phyloP scores from a whole-genome alignment of 202 grass and related monocot genomes.

The Bolboschoenoplectus hybrid region DNA sequence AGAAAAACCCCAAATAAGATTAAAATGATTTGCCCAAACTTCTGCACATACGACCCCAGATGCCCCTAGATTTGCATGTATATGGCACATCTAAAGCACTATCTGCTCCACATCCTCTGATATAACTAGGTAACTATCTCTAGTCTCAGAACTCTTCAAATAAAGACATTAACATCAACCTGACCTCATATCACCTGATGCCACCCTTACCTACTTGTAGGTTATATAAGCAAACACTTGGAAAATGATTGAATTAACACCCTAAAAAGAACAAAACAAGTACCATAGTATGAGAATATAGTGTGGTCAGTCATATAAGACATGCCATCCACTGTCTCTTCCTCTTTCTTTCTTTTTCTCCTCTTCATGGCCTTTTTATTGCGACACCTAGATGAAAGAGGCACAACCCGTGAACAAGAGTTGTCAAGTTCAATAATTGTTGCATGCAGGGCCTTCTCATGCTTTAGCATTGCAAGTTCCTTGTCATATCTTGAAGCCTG shows the following conservation, averaged over 20 bases:
- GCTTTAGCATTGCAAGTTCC: conserved; percentile 68
- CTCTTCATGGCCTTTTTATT: conserved; percentile 86
- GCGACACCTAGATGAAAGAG: conserved; percentile 57
- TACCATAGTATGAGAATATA: conserved; percentile 95
- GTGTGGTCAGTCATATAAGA: conserved; percentile 74
- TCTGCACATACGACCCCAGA: conserved; percentile 30
- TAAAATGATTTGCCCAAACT: conserved; percentile 39
- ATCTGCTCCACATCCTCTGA: background rate
- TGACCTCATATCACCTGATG: background rate
- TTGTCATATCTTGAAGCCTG: conserved; percentile 88
- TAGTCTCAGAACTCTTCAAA: background rate
- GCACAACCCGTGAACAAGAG: conserved; percentile 80
- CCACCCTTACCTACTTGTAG: background rate
- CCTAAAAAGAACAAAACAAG: conserved; percentile 43
- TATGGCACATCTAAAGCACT: background rate
- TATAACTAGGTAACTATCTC: conserved; percentile 22
- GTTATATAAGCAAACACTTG: background rate
- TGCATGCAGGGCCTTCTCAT: conserved; percentile 87
- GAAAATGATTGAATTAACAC: conserved; percentile 11
- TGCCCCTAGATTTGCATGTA: background rate
- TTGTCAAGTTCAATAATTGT: conserved; percentile 93
- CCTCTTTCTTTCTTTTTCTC: conserved; percentile 72
- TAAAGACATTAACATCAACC: background rate
- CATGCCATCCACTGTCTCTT: conserved; percentile 56
- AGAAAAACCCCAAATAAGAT: conserved; percentile 29